Base-by-base conservation (phyloP, 345 rosid genomes). In the Ceriops tagal region DNA sequence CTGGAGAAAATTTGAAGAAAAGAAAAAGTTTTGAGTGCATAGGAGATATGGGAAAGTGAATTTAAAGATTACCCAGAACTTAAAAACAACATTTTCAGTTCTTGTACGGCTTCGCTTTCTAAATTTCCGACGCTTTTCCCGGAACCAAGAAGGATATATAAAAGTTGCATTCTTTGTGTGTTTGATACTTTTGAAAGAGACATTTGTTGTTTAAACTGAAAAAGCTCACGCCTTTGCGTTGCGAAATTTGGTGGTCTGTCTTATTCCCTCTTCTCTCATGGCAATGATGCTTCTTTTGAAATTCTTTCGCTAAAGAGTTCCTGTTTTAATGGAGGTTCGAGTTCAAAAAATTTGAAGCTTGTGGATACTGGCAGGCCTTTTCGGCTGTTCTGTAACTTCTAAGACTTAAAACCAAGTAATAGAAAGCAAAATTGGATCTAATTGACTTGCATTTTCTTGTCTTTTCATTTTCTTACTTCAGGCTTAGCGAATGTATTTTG, bases 231-330 rank as follows among this genome's bases (percentile, higher is more conserved):
- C 27, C 24, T 56, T 56, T 56, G 18, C 59, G 13, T 24, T 55
- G 15, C 9, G 34, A 55, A 34, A 22, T 22, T 35, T 47, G 26
- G 27, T 51, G 3, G 58, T 47, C 27, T 65, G 37, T 13, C 49
- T 30, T 18, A 43, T 37, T 43, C 49, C 37, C 73, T 61, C 69
- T 5, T 31, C 26, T 46, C 52, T 58, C n/a, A 46, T 31, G 13
- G 82, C 43, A 75, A 71, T 75, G 73, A 78, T 75, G 75, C 18
- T 61, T 49, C 71, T 65, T 58, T 76, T 75, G 64, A 71, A 72
- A 35, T 53, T 56, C 66, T 69, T 58, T 71, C 11, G 59, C 13
- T 4, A 24, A 24, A 24, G 28, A 56, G 59, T 56, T 7, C 5
- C 3, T 1, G 7, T 5, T 10, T 21, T 56, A 27, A 16, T 66